Base-by-base conservation (phyloP, 1,139 yeast species). In the Candida pseudocylindracea region DNA sequence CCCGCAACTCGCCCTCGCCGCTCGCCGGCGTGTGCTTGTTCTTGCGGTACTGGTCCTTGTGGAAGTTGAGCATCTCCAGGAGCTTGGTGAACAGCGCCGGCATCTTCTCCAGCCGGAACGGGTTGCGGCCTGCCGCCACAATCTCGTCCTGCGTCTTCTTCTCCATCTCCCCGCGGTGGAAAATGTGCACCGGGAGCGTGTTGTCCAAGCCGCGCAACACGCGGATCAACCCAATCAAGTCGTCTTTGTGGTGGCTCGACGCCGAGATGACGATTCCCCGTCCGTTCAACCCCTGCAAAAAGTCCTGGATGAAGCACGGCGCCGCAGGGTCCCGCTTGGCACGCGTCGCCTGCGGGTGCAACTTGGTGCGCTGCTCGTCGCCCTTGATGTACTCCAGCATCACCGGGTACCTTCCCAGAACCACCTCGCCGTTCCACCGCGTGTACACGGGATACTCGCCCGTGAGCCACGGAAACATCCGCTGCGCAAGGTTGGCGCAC, bases 391-490 rank as follows among this genome's bases (percentile, higher is more conserved):
- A n/a, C 26, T 29, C 20, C 20, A 15, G 20, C 20, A 15, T 15
- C 20, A 15, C 20, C 6, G 20, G 20, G 6, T 15, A 15, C 20
- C 20, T 4, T 4, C 6, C 20, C 20, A 15, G 20, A 15, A 15
- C 20, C 20, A 15, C 20, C 20, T 4, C 20, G 6, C 20, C 20
- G 20, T 15, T 15, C 20, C 20, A 15, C 38, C 66, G 48, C 36
- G 54, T 60, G 41, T 49, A 63, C 4, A 50, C 41, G 6, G 71
- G 71, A 28, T 49, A 41, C 30, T 54, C 50, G 33, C 53, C 43
- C 7, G 57, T 51, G 31, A 64, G 39, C 61, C 66, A 64, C n/a
- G 65, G 67, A 41, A 60, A 63, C 7, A 62, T 37, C 37, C 63
- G 49, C 24, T 47, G 42, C 39, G 63, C 68, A 12, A 63, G 29